Evolutionary conservation across 2,329 filamentous ascomycete species (phyloP), one percentile per base, ranked within the genome.

Genomic region (Byssothecium circinans): DNA sequence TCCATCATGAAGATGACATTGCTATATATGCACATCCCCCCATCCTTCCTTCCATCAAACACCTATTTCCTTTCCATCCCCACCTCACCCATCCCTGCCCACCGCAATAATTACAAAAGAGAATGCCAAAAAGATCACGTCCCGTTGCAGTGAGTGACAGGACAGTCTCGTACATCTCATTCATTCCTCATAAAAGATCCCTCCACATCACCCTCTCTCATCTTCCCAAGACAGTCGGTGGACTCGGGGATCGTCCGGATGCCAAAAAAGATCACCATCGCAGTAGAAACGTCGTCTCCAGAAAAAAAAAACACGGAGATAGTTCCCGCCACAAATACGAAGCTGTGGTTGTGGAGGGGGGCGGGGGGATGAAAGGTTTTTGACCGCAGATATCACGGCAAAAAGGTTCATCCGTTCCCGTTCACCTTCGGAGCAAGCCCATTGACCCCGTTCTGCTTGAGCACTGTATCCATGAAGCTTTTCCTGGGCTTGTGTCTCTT

Each of bases 391-490:
- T 5, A 10, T 25, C 6, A 6, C 23, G 23, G 8, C 14, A 18
- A 19, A 22, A n/a, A 12, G 15, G 41, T 52, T 61, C 63, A 65
- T 33, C 60, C 59, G 14, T 62, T 60, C 20, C 63, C 60, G 19
- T 64, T 65, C 19, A 64, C 47, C 10, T 49, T 51, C 8, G 49
- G 41, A 15, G 54, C 44, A 20, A 60, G 45, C 25, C 58, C 56
- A 23, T 60, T 65, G 8, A 58, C 39, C 6, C 58, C 55, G 34
- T 62, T 60, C 54, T 23, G 56, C 60, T 32, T 32, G 4, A 67
- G 52, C 2, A 67, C 56, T 41, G 65, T 60, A 38, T 70, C 66
- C 66, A 69, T 65, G 50, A 70, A 69, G 49, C 64, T 70, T 45
- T 70, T 70, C 35, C 64, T 46, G 10, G 66, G 66, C 51, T 58